Evolutionary conservation across 352 stramenopile species (phyloP), one percentile per base, ranked within the genome.

Genomic region (Pythium vanterpoolii): DNA sequence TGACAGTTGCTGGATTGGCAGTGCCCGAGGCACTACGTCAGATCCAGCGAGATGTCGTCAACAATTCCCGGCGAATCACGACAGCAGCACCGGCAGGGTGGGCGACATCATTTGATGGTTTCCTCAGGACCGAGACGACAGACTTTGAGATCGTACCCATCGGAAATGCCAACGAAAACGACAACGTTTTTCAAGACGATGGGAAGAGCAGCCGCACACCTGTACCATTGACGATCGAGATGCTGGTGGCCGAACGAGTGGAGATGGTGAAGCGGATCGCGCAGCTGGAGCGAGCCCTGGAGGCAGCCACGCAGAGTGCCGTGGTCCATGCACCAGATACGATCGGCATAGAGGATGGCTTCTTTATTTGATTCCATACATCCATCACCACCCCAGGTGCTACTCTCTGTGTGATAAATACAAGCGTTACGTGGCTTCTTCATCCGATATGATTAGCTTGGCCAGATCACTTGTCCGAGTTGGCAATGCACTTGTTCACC

Each of bases 401-500:
- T 39, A 39, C 8, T 14, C 8, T 39, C 33, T 39, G 33, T n/a
- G n/a, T n/a, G n/a, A n/a, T n/a, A n/a, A n/a, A n/a, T n/a, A n/a
- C n/a, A n/a, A n/a, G n/a, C n/a, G n/a, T n/a, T n/a, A n/a, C n/a
- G n/a, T 11, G 16, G 21, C 34, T 19, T 33, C 42, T 24, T n/a
- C 19, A 26, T 2, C 10, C 26, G 23, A 14, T 33, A n/a, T n/a
- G n/a, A n/a, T n/a, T n/a, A n/a, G n/a, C n/a, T n/a, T n/a, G n/a
- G n/a, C n/a, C n/a, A n/a, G n/a, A n/a, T 70, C 60, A 96, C 63
- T 89, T 90, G 76, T 97, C 87, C 39, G 88, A 96, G 74, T 96
- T 86, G 21, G 73, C 75, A 61, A 99, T 98, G 68, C 96, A 98
- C 68, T 96, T 95, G 82, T 99, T 98, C 34, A 99, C 96, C 40